Percentiles rank a stretch among this genome's conserved stretches.
These are phyloP conservation scores for Pseudogymnoascus sp. DNA, from an alignment of 2,329 filamentous ascomycete species.

Conservation along the genomic window DNA sequence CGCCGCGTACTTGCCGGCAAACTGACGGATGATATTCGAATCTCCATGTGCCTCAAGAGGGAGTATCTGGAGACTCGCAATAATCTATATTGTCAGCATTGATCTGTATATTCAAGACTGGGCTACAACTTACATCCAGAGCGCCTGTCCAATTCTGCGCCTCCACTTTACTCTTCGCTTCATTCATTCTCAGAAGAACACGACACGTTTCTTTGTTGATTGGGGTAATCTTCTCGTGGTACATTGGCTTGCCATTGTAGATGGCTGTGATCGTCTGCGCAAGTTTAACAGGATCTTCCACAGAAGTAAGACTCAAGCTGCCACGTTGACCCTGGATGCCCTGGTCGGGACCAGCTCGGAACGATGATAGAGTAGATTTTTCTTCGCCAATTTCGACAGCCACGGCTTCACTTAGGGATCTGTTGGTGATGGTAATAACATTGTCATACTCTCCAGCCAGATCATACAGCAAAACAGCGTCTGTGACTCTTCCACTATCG, in stretches of 20 bases:
- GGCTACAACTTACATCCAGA: conserved; percentile 51
- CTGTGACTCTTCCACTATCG: conserved; percentile 85
- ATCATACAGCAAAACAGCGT: conserved; percentile 91
- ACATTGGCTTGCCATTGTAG: conserved; percentile 53
- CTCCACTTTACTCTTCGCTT: conserved; percentile 52
- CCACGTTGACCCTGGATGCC: conserved; percentile 20
- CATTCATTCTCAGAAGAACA: conserved; percentile 51
- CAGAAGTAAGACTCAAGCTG: conserved; percentile 53
- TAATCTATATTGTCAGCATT: conserved; percentile 45
- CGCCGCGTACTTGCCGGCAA: conserved; percentile 71
- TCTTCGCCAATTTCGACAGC: conserved; percentile 79
- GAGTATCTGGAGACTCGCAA: conserved; percentile 67
- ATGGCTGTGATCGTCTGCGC: conserved; percentile 54
- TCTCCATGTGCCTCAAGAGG: conserved; percentile 69
- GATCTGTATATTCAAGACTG: conserved; percentile 18
- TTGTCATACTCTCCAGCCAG: conserved; percentile 91
- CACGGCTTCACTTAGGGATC: conserved; percentile 81
- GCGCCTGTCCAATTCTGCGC: conserved; percentile 50
- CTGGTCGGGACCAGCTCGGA: conserved; percentile 31
- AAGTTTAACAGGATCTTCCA: conserved; percentile 57
- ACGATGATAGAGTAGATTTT: conserved; percentile 56
- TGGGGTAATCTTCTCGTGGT: conserved; percentile 50
- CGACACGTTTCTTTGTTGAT: conserved; percentile 50
- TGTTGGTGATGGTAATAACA: conserved; percentile 84
- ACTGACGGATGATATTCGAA: conserved; percentile 67